Percentiles rank a stretch among this genome's conserved stretches.
Conservation (phyloP, 2,329 filamentous ascomycete species). For the Phoma sp. region DNA sequence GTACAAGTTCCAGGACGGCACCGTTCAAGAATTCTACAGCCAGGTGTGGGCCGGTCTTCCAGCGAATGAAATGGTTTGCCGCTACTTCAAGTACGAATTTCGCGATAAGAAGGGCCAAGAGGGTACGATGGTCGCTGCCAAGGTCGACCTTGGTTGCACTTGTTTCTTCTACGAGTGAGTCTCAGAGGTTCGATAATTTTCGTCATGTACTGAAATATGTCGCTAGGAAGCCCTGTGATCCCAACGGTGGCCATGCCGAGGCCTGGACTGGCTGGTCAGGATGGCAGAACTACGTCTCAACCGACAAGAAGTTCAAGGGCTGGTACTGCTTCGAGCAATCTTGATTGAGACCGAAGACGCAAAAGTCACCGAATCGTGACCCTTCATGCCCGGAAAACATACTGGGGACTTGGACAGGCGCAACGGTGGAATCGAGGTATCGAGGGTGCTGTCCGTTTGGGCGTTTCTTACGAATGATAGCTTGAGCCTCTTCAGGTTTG, state of each 20-base stretch:
- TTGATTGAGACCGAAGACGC: background rate
- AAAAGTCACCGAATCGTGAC: too few species aligned
- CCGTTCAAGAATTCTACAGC: conserved; percentile 12
- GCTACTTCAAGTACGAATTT: conserved; percentile 14
- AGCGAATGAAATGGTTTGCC: conserved; percentile 7
- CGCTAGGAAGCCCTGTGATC: conserved; percentile 4
- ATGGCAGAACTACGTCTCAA: conserved; percentile 6
- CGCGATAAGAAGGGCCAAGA: conserved; percentile 8
- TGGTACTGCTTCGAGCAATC: conserved; percentile 15
- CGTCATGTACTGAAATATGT: background rate
- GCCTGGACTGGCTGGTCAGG: conserved; percentile 9
- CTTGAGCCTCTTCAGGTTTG: too few species aligned
- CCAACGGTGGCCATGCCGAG: background rate
- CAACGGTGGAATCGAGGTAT: too few species aligned
- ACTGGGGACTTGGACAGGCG: too few species aligned
- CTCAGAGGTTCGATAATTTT: too few species aligned
- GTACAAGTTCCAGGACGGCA: conserved; percentile 17
- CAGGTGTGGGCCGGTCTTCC: conserved; percentile 14
- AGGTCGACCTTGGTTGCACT: conserved; percentile 11
- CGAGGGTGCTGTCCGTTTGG: too few species aligned
- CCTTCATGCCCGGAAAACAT: too few species aligned
- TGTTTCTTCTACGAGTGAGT: conserved; percentile 17
- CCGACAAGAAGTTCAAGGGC: conserved; percentile 12
- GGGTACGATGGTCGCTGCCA: conserved; percentile 14
- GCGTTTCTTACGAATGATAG: too few species aligned